Base-by-base conservation (phyloP, 1,139 yeast genomes). In the Pichia sp. region DNA sequence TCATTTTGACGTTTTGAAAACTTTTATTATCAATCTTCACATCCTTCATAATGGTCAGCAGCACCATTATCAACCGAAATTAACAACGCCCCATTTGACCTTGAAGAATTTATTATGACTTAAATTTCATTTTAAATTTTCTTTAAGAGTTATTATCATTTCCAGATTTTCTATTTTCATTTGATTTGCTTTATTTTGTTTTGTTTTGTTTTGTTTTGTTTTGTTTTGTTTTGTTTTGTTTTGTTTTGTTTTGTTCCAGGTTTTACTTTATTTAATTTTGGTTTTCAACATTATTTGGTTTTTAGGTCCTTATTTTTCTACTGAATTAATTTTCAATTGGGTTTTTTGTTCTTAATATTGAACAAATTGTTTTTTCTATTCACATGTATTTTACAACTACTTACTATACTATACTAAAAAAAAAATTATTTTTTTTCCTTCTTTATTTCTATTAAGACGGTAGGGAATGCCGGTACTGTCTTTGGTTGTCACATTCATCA, bases 31-130 rank as follows among this genome's bases (percentile, higher is more conserved):
- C 27, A 23, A 39, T 47, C 34, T 33, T 20, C 39, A 23, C 29
- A 30, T 35, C 29, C 10, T 3, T 11, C 34, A 30, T 43, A 46
- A 50, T 55, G 65, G 67, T 63, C 66, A 39, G 67, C 67, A 63
- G 67, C 66, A 62, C 67, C 67, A 61, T 62, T 62, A 56, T 49
- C 55, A 48, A 51, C 62, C 51, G 60, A 51, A 56, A 50, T 44
- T 41, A 48, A 49, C 37, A 52, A 56, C 40, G 47, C 50, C 53
- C 56, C 63, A 50, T 61, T 57, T 49, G 63, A 58, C 45, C 56
- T 62, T 47, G 65, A 60, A 35, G 65, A 61, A 45, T 61, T 53
- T 35, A 41, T 41, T 43, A 36, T 48, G 46, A 40, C 50, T 39
- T 49, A 31, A 43, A 6, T n/a, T 6, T 30, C 11, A 28, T 30